A percentile compares a stretch with the other conserved stretches of the same genome.
These are phyloP conservation scores for Prunus mume DNA, from an alignment of 306 rosid genomes.

Conservation along the genomic window DNA sequence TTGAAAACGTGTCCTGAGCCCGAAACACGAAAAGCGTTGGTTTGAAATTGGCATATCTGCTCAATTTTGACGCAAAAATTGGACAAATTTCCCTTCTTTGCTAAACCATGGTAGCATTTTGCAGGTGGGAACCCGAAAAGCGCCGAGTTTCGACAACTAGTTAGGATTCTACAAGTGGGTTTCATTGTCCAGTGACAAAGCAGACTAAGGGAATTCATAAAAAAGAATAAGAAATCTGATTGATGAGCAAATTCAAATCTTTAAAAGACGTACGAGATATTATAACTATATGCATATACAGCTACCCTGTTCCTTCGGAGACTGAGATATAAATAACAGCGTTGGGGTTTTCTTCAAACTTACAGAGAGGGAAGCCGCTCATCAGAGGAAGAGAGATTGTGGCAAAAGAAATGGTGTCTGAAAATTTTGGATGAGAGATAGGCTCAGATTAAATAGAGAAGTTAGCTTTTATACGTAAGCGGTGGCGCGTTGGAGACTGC, in stretches of 20 bases:
- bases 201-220: conserved; percentile 39
- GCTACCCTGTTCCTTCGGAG: not conserved
- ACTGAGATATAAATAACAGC: not conserved
- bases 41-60: conserved; percentile 21
- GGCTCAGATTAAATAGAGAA: not conserved
- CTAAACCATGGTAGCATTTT: conserved; percentile 30
- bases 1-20: conserved; percentile 33
- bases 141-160: conserved; percentile 43
- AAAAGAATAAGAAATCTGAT: conserved; percentile 10
- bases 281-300: conserved; percentile 6
- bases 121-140: conserved; percentile 31
- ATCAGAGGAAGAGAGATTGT: conserved; percentile 10
- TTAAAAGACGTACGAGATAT: not conserved
- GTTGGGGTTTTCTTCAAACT: conserved; percentile 17
- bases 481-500: not conserved
- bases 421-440: conserved; percentile 1
- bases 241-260: conserved; percentile 6
- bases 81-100: conserved; percentile 11
- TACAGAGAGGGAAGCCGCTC: conserved; percentile 11
- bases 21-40: conserved; percentile 30
- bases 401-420: not conserved
- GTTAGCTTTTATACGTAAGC: not conserved
- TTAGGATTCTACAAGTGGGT: conserved; percentile 54
- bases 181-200: conserved; percentile 58
- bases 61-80: conserved; percentile 29